Percentiles rank a stretch among this genome's conserved stretches.
These are phyloP conservation scores for Pythium dissimile DNA, from an alignment of 352 stramenopile genomes.

Conservation along the genomic window DNA sequence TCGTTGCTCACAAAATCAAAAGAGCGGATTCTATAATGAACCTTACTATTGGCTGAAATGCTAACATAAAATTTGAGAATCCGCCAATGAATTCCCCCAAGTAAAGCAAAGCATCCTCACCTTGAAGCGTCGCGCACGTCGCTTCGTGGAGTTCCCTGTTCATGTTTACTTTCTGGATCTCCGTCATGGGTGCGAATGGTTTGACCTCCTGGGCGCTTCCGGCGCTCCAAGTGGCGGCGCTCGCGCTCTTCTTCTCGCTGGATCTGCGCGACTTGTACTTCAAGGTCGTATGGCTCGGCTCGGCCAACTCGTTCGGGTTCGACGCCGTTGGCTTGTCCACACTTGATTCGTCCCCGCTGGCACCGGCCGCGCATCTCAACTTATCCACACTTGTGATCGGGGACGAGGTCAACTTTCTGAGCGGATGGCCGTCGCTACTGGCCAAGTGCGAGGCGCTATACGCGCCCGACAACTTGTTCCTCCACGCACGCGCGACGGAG, in stretches of 20 bases:
- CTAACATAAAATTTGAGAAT: background rate
- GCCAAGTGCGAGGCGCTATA: slow-evolving; percentile 26
- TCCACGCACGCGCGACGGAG: slow-evolving; percentile 17
- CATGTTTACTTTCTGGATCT: background rate
- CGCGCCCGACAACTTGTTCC: slow-evolving; percentile 11
- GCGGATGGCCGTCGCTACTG: slow-evolving; percentile 32
- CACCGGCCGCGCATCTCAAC: slow-evolving; percentile 8
- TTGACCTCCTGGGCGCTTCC: slow-evolving; percentile 14
- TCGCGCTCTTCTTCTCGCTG: slow-evolving; percentile 32
- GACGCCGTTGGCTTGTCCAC: slow-evolving; percentile 7
- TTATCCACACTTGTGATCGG: slow-evolving; percentile 10
- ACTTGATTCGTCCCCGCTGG: slow-evolving; percentile 12
- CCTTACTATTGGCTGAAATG: no score
- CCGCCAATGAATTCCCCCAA: no score
- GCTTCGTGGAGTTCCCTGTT: no score
- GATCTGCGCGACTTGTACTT: slow-evolving; percentile 31
- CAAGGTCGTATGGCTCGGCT: slow-evolving; percentile 32
- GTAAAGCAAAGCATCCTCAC: no score
- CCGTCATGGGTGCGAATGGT: background rate
- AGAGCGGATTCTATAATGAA: no score
- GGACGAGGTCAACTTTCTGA: slow-evolving; percentile 17
- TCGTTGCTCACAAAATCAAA: no score
- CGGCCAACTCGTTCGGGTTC: slow-evolving; percentile 24
- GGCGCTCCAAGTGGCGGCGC: slow-evolving; percentile 16
- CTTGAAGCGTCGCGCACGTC: background rate